These are phyloP conservation scores for Crotalaria pallida DNA, from an alignment of 306 rosid genomes.

Conservation along the genomic window DNA sequence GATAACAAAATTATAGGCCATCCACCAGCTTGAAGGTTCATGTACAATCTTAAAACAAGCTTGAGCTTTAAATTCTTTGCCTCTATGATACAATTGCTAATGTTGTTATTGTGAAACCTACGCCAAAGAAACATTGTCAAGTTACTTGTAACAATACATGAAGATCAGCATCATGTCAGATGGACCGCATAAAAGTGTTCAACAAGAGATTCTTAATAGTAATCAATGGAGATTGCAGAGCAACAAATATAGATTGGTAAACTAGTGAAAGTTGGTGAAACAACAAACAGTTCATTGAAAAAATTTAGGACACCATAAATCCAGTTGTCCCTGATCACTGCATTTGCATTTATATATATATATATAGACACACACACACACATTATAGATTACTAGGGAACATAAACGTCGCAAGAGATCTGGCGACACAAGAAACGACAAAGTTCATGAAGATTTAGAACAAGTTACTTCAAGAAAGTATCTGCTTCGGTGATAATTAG, in stretches of 20 bases:
- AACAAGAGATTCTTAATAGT: background rate
- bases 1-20: constrained; percentile 80
- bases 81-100: constrained; percentile 40
- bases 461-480: background rate
- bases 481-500: background rate
- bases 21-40: constrained; percentile 51
- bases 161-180: constrained; percentile 11
- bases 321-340: background rate
- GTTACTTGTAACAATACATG: constrained; percentile 1
- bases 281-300: background rate
- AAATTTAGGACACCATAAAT: background rate
- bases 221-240: background rate
- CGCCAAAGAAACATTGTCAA: background rate
- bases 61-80: constrained; percentile 50
- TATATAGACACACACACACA: background rate
- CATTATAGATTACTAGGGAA: background rate
- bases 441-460: background rate
- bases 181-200: background rate
- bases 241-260: background rate
- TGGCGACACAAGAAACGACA: background rate
- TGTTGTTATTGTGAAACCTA: constrained; percentile 32
- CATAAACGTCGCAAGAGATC: background rate
- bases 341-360: background rate
- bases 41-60: constrained; percentile 41
- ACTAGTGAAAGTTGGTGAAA: constrained; percentile 9